Percentiles rank a stretch among this genome's conserved stretches.
phyloP scores from a whole-genome alignment of 1,139 yeast genomes.

The Debaryomycetaceae sp. region DNA sequence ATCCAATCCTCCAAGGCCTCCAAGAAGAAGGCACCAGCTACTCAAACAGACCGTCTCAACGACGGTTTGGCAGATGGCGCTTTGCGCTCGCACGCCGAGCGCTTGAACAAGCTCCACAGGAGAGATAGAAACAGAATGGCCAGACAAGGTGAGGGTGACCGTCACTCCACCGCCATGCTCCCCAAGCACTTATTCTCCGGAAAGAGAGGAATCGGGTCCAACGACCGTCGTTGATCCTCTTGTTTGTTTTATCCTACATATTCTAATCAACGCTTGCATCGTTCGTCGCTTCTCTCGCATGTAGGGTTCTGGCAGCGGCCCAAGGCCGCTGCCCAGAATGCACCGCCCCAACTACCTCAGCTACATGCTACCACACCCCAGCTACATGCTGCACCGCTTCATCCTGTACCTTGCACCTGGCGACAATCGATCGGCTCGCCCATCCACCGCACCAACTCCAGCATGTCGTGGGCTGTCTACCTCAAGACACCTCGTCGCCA shows the following conservation, averaged over 20 bases:
- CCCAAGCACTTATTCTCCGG: constrained; percentile 96
- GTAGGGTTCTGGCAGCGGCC: no score
- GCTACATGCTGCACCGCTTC: no score
- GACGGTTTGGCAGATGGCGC: constrained; percentile 86
- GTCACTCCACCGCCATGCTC: constrained; percentile 78
- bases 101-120: constrained; percentile 84
- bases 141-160: constrained; percentile 93
- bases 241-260: background rate
- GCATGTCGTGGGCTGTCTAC: no score
- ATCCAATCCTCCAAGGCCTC: constrained; percentile 39
- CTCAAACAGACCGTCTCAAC: constrained; percentile 76
- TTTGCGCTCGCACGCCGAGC: constrained; percentile 80
- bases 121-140: constrained; percentile 92
- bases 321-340: no score
- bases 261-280: constrained; percentile 1
- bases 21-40: constrained; percentile 45
- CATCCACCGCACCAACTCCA: no score
- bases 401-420: no score
- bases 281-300: background rate
- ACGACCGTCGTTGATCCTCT: constrained; percentile 57
- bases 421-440: no score
- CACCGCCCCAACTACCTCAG: no score
- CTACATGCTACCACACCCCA: no score
- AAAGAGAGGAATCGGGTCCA: constrained; percentile 91
- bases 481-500: no score